These are phyloP conservation scores for Myxozyma neglecta DNA, from an alignment of 805 yeast genomes.

Conservation along the genomic window DNA sequence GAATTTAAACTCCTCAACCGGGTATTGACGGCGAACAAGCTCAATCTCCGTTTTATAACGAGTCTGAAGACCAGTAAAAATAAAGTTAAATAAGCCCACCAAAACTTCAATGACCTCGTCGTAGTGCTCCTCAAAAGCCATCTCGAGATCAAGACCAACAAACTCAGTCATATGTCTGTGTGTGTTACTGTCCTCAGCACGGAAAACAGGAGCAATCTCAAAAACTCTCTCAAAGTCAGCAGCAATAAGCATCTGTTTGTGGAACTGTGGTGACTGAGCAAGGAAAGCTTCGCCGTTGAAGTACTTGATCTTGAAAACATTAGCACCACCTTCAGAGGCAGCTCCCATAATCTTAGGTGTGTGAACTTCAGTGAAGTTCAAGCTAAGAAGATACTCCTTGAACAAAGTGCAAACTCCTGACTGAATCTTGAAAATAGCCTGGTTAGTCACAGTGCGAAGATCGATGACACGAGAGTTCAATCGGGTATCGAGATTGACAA, in stretches of 20 bases:
- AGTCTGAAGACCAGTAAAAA: constrained; percentile 76
- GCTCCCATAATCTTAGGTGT: constrained; percentile 95
- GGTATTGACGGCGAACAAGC: constrained; percentile 87
- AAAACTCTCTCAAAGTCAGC: constrained; percentile 96
- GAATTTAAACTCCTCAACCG: constrained; percentile 94
- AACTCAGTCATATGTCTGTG: constrained; percentile 99
- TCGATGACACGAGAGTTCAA: constrained; percentile 94
- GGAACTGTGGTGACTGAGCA: constrained; percentile 98
- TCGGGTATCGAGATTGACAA: constrained; percentile 94
- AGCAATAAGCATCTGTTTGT: constrained; percentile 97
- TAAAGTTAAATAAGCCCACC: constrained; percentile 77
- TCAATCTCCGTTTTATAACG: constrained; percentile 85
- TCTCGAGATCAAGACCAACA: constrained; percentile 94
- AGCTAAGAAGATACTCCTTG: constrained; percentile 75
- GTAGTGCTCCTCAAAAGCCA: constrained; percentile 97
- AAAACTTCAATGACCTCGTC: constrained; percentile 75
- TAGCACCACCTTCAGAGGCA: constrained; percentile 97
- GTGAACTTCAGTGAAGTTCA: constrained; percentile 85
- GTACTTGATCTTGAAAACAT: constrained; percentile 89
- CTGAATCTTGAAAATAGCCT: constrained; percentile 92
- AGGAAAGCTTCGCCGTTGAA: constrained; percentile 90
- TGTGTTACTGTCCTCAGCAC: constrained; percentile 98
- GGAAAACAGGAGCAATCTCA: constrained; percentile 96
- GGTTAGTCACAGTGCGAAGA: constrained; percentile 94
- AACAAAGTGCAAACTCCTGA: constrained; percentile 85